A percentile compares a stretch with the other conserved stretches of the same genome.
Evolutionary conservation across 2,329 filamentous ascomycete genomes (phyloP).

Genomic region (Knoxdaviesia proteae): DNA sequence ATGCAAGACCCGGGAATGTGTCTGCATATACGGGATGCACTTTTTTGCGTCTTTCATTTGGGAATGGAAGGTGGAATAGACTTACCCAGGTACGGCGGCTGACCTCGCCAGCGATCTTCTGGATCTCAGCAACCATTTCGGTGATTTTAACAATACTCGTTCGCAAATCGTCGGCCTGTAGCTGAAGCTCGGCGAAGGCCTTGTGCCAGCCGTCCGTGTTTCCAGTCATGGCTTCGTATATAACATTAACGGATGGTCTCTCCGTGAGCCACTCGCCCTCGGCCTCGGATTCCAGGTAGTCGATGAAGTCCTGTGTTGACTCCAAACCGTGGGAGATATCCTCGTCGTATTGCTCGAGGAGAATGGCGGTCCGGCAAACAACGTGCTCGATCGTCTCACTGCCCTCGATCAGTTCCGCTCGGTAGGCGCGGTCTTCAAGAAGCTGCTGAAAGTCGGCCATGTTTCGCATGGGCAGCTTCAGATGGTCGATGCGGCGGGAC

Average conservation of each 20-base stretch:
- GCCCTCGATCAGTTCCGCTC: slow-evolving; percentile 61
- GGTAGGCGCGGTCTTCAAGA: slow-evolving; percentile 66
- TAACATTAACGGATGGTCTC: slow-evolving; percentile 42
- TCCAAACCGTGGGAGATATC: slow-evolving; percentile 63
- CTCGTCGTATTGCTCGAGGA: slow-evolving; percentile 56
- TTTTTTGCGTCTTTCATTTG: too few species aligned
- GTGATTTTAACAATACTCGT: slow-evolving; percentile 38
- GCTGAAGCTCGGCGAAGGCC: slow-evolving; percentile 57
- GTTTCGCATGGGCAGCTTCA: slow-evolving; percentile 70
- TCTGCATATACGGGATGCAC: too few species aligned
- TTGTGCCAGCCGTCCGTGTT: slow-evolving; percentile 82
- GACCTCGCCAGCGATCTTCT: slow-evolving; percentile 63
- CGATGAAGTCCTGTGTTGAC: slow-evolving; percentile 54
- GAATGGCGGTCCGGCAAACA: slow-evolving; percentile 53
- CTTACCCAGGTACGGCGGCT: slow-evolving; percentile 59
- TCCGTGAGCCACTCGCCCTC: slow-evolving; percentile 39
- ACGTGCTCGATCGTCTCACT: slow-evolving; percentile 88
- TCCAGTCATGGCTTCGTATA: slow-evolving; percentile 76
- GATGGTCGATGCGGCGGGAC: slow-evolving; percentile 54
- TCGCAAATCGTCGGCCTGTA: slow-evolving; percentile 43
- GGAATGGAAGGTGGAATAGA: slow-evolving; percentile 2
- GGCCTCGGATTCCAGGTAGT: slow-evolving; percentile 50
- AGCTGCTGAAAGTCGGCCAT: slow-evolving; percentile 68
- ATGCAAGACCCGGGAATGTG: too few species aligned
- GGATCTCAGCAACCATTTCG: slow-evolving; percentile 68